Conservation (phyloP, 306 rosid genomes). For the Quercus wislizeni region DNA sequence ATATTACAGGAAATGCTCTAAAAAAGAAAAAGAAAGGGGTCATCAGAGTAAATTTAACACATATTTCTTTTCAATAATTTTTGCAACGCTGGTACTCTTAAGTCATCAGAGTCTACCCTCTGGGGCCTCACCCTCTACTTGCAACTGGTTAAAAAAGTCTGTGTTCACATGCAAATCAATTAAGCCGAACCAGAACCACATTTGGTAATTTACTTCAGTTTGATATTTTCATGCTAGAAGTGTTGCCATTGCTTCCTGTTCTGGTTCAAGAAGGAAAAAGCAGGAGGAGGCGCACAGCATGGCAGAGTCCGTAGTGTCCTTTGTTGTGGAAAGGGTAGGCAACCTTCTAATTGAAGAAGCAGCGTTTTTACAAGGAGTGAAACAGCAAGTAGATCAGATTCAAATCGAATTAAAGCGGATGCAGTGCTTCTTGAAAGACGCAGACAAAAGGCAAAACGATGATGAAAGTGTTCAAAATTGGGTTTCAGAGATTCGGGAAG, state of each 20-base stretch:
- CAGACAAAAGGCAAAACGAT: conserved; percentile 36
- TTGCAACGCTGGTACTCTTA: too few relatives aligned
- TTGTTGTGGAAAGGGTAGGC: conserved; percentile 35
- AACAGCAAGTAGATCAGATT: conserved; percentile 17
- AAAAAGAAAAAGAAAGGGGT: too few relatives aligned
- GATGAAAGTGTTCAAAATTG: conserved; percentile 29
- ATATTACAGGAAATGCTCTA: too few relatives aligned
- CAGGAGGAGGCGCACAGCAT: conserved; percentile 5
- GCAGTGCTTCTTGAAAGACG: conserved; percentile 48
- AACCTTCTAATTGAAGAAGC: conserved; percentile 32
- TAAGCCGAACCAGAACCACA: too few relatives aligned
- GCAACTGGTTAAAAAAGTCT: too few relatives aligned
- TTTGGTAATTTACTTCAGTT: too few relatives aligned
- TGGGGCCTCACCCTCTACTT: too few relatives aligned
- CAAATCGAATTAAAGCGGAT: conserved; percentile 38
- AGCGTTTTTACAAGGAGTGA: conserved; percentile 31
- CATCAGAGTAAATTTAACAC: too few relatives aligned
- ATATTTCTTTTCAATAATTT: too few relatives aligned
- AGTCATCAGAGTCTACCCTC: too few relatives aligned
- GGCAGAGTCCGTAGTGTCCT: conserved; percentile 42
- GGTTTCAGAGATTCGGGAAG: conserved; percentile 38
- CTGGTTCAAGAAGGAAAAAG: not conserved
- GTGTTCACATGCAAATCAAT: too few relatives aligned
- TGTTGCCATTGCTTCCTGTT: not conserved
- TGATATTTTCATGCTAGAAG: not conserved